Percentiles rank a stretch among this genome's conserved stretches.
phyloP scores from a whole-genome alignment of 768 basidiomycete species.

The Lactarius indigo region DNA sequence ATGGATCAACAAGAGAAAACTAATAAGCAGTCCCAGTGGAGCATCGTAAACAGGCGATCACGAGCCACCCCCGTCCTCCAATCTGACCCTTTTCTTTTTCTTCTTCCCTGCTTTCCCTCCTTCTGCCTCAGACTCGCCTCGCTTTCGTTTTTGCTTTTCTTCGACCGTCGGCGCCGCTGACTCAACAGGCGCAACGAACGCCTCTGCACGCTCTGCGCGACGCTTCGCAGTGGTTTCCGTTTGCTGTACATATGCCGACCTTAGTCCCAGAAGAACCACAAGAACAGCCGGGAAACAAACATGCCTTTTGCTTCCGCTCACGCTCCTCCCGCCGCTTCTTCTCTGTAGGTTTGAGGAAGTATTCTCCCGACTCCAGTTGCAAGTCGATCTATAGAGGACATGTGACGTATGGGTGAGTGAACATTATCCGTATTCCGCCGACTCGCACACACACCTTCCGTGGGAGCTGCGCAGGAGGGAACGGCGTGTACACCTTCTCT shows the following conservation, averaged over 20 bases:
- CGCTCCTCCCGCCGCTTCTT: slow-evolving; percentile 74
- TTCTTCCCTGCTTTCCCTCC: slow-evolving; percentile 36
- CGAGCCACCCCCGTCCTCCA: slow-evolving; percentile 7
- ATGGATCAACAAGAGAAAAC: neutral
- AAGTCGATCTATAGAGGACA: slow-evolving; percentile 64
- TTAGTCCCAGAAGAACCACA: slow-evolving; percentile 12
- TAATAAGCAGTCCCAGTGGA: neutral
- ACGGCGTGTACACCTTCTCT: slow-evolving; percentile 95
- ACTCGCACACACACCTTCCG: slow-evolving; percentile 69
- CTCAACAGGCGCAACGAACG: slow-evolving; percentile 86
- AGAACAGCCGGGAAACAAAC: slow-evolving; percentile 9
- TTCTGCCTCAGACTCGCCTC: slow-evolving; percentile 32
- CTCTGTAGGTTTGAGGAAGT: slow-evolving; percentile 91
- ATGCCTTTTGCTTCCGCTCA: slow-evolving; percentile 72
- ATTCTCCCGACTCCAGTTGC: slow-evolving; percentile 95
- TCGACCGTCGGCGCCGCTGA: slow-evolving; percentile 66
- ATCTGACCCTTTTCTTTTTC: slow-evolving; percentile 39
- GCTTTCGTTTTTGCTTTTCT: slow-evolving; percentile 63
- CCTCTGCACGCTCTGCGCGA: slow-evolving; percentile 79
- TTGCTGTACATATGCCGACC: slow-evolving; percentile 53
- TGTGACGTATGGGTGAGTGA: neutral
- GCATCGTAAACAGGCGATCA: slow-evolving; percentile 1
- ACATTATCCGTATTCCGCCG: neutral
- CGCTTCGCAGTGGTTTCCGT: slow-evolving; percentile 65
- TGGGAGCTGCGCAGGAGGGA: slow-evolving; percentile 92